Percentiles rank a stretch among this genome's conserved stretches.
Conservation (phyloP, 1,139 yeast species). For the Arxiozyma slooffiae region DNA sequence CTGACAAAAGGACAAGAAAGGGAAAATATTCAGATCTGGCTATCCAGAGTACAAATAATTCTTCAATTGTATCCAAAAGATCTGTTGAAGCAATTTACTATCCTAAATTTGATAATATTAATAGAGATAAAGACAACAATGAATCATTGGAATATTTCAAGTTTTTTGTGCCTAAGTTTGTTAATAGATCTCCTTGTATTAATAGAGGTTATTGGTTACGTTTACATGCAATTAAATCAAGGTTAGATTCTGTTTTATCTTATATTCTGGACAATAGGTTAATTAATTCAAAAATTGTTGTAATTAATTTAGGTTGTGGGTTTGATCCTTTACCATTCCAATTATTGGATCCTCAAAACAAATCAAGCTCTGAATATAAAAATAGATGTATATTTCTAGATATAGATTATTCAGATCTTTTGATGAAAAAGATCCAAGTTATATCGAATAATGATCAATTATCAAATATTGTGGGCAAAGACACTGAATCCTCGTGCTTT, state of each 20-base stretch:
- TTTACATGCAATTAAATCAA: conserved; percentile 58
- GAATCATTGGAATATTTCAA: conserved; percentile 43
- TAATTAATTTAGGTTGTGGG: conserved; percentile 75
- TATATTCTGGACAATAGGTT: conserved; percentile 16
- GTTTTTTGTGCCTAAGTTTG: conserved; percentile 54
- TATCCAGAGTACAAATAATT: conserved; percentile 74
- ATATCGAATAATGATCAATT: conserved; percentile 44
- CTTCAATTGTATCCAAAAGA: conserved; percentile 73
- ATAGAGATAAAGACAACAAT: conserved; percentile 18
- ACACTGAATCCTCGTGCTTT: not conserved
- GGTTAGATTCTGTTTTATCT: conserved; percentile 37
- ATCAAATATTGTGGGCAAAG: conserved; percentile 37
- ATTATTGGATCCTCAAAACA: conserved; percentile 35
- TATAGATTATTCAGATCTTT: conserved; percentile 66
- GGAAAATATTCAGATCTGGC: conserved; percentile 50
- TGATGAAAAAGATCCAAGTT: conserved; percentile 44
- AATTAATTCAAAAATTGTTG: conserved; percentile 30
- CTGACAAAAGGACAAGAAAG: conserved; percentile 38
- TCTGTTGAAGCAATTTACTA: conserved; percentile 64
- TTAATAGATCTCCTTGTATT: conserved; percentile 66
- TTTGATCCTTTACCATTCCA: conserved; percentile 73
- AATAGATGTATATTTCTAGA: conserved; percentile 47
- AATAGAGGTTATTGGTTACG: conserved; percentile 80
- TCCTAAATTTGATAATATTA: conserved; percentile 33
- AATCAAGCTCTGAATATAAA: conserved; percentile 15